Evolutionary conservation across 176 grass and related monocot species (phyloP).

Genomic region (Canna indica): DNA sequence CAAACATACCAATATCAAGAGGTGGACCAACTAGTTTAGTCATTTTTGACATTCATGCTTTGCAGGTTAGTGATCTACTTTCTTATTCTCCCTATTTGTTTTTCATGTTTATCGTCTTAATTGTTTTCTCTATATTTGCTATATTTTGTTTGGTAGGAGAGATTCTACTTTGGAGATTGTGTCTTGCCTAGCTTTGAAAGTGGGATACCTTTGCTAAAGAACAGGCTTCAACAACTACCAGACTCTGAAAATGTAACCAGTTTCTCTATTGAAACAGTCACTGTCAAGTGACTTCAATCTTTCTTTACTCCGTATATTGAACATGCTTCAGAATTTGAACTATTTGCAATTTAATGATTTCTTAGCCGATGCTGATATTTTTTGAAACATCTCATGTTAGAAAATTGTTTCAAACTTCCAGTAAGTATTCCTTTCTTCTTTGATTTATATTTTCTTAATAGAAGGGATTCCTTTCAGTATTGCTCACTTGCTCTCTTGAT

Average conservation of each 20-base stretch:
- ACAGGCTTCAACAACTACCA: constrained; percentile 60
- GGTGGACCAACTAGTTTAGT: constrained; percentile 85
- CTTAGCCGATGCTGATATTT: background rate
- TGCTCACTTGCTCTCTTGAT: background rate
- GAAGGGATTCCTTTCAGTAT: too few relatives aligned
- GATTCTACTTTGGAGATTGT: constrained; percentile 66
- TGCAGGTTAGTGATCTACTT: constrained; percentile 37
- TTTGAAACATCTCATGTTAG: too few relatives aligned
- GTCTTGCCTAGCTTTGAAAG: constrained; percentile 80
- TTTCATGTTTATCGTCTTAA: background rate
- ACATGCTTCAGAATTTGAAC: background rate
- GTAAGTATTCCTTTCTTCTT: background rate
- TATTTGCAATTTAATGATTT: background rate
- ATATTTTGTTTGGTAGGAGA: constrained; percentile 25
- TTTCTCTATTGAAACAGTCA: background rate
- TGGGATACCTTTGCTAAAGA: constrained; percentile 61
- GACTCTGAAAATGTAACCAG: constrained; percentile 51
- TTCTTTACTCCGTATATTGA: background rate
- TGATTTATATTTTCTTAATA: background rate
- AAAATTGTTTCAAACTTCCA: background rate
- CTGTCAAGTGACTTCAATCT: background rate
- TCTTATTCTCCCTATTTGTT: background rate
- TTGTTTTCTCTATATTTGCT: background rate
- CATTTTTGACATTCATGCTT: constrained; percentile 93
- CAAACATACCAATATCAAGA: constrained; percentile 79